A percentile compares a stretch with the other conserved stretches of the same genome.
phyloP scores from a whole-genome alignment of 2,329 filamentous ascomycete species.

The Penicillium sp. region DNA sequence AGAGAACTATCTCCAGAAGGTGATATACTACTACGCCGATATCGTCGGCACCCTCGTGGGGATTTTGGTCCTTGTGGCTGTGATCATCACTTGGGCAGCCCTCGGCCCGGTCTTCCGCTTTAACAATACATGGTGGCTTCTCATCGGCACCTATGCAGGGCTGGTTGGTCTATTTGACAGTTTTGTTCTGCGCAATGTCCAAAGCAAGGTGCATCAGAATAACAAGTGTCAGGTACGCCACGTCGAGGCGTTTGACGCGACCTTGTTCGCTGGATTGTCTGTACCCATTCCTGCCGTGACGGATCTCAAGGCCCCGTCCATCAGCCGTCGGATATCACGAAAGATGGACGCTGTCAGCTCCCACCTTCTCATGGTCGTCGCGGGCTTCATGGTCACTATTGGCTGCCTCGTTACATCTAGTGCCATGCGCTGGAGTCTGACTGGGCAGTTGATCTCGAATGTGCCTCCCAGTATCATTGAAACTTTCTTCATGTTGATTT shows the following conservation, averaged over 20 bases:
- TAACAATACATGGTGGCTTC: constrained; percentile 55
- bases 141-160: constrained; percentile 57
- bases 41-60: constrained; percentile 52
- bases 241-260: constrained; percentile 24
- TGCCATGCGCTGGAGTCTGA: constrained; percentile 40
- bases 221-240: constrained; percentile 22
- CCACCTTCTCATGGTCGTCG: constrained; percentile 38
- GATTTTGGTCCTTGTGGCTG: constrained; percentile 44
- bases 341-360: constrained; percentile 34
- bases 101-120: constrained; percentile 41
- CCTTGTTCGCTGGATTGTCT: constrained; percentile 14
- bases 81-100: background rate
- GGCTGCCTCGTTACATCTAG: constrained; percentile 39
- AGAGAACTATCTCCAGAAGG: constrained; percentile 41
- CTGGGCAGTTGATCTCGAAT: constrained; percentile 45
- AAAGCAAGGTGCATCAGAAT: constrained; percentile 36
- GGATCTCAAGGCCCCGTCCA: constrained; percentile 17
- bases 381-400: constrained; percentile 35
- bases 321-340: constrained; percentile 32
- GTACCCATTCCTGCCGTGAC: constrained; percentile 12
- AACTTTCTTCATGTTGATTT: constrained; percentile 43
- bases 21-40: constrained; percentile 49
- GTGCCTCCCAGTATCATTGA: constrained; percentile 46
- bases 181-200: constrained; percentile 55
- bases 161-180: constrained; percentile 54